phyloP scores from a whole-genome alignment of 2,329 filamentous ascomycete genomes.

The Aspergillus pseudoglaucus region DNA sequence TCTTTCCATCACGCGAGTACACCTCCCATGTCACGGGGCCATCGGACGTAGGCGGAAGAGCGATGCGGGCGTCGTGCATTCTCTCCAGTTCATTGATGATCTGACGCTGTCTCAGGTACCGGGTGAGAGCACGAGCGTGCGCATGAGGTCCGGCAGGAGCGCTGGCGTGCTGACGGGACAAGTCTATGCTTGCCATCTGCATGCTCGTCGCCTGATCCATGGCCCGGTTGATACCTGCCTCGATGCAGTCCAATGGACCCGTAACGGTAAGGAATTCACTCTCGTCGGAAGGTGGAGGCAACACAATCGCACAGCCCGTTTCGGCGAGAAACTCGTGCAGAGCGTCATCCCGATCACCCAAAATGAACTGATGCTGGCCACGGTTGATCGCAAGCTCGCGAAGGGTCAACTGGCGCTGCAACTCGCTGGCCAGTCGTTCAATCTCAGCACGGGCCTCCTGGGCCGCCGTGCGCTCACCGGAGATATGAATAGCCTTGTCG shows the following conservation, averaged over 20 bases:
- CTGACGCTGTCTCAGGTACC: conserved; percentile 75
- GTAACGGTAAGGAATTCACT: conserved; percentile 80
- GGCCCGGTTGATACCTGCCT: conserved; percentile 70
- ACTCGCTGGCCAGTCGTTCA: conserved; percentile 68
- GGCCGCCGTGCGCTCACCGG: conserved; percentile 76
- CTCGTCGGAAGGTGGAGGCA: conserved; percentile 69
- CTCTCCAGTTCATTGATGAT: conserved; percentile 78
- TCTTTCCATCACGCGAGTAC: conserved; percentile 80
- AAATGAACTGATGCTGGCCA: conserved; percentile 89
- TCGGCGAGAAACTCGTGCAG: conserved; percentile 81
- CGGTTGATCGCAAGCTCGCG: conserved; percentile 77
- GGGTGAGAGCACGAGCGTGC: conserved; percentile 79
- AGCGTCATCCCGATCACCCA: conserved; percentile 73
- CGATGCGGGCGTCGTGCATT: conserved; percentile 77
- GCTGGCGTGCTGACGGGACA: conserved; percentile 70
- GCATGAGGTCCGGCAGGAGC: conserved; percentile 64
- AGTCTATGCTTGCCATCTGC: conserved; percentile 75
- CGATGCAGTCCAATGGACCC: conserved; percentile 67
- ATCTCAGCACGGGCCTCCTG: conserved; percentile 74
- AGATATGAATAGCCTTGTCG: conserved; percentile 74
- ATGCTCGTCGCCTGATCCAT: conserved; percentile 85
- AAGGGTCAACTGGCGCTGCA: conserved; percentile 68
- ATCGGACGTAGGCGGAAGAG: conserved; percentile 61
- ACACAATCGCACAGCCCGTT: conserved; percentile 81
- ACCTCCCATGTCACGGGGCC: conserved; percentile 77